Evolutionary conservation across 2,329 filamentous ascomycete species (phyloP).

Genomic region (Aspergillus texensis): DNA sequence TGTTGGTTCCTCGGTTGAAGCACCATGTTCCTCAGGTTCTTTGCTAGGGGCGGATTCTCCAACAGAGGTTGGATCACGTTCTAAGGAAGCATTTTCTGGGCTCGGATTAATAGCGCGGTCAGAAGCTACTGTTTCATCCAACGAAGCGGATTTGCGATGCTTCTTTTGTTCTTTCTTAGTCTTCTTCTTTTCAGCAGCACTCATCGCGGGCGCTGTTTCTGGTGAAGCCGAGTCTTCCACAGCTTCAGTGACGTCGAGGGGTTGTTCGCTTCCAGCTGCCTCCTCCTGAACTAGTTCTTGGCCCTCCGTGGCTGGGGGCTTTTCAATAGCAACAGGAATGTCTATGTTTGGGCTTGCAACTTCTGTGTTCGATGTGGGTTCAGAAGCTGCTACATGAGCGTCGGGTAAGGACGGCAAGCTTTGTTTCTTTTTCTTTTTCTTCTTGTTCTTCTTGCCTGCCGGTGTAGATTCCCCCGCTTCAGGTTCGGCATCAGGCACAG

Average conservation of each 20-base stretch:
- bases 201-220: slow-evolving; percentile 18
- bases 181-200: slow-evolving; percentile 29
- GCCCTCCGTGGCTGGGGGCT: neutral
- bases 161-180: slow-evolving; percentile 30
- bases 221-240: slow-evolving; percentile 6
- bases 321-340: slow-evolving; percentile 8
- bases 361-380: neutral
- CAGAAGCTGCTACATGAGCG: slow-evolving; percentile 5
- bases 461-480: slow-evolving; percentile 15
- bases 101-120: neutral
- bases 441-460: slow-evolving; percentile 23
- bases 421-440: slow-evolving; percentile 25
- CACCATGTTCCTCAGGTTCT: neutral
- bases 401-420: slow-evolving; percentile 8
- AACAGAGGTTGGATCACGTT: neutral
- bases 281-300: slow-evolving; percentile 10
- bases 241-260: slow-evolving; percentile 6
- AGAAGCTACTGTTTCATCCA: slow-evolving; percentile 6
- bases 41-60: slow-evolving; percentile 4
- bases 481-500: slow-evolving; percentile 12
- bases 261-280: slow-evolving; percentile 8
- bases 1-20: neutral
- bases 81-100: neutral
- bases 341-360: neutral
- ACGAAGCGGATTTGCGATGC: slow-evolving; percentile 15